Evolutionary conservation across 768 basidiomycete genomes (phyloP).

Genomic region (Leccinum arenicola): DNA sequence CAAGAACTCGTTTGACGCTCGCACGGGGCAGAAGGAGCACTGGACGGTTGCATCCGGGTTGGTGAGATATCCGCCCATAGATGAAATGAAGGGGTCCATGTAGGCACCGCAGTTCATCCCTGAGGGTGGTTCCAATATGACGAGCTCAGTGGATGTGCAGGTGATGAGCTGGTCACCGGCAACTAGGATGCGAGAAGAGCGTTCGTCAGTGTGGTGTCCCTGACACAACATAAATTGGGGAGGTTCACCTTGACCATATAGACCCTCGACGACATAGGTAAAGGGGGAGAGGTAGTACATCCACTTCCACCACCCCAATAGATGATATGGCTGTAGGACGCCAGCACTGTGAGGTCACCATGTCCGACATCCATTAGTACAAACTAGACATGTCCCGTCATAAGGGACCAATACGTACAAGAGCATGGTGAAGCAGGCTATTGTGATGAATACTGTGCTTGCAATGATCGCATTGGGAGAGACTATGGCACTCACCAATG

Average conservation of each 20-base stretch:
- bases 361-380: neutral
- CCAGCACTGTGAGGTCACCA: slow-evolving; percentile 36
- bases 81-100: slow-evolving; percentile 46
- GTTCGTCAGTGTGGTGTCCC: neutral
- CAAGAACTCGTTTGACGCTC: slow-evolving; percentile 46
- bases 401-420: slow-evolving; percentile 34
- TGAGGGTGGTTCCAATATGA: slow-evolving; percentile 48
- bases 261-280: slow-evolving; percentile 50
- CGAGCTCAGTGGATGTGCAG: slow-evolving; percentile 54
- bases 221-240: too few relatives aligned
- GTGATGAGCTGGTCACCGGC: slow-evolving; percentile 41
- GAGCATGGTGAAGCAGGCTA: slow-evolving; percentile 41
- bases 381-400: neutral
- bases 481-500: slow-evolving; percentile 40
- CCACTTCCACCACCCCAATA: slow-evolving; percentile 33
- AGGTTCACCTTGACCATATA: slow-evolving; percentile 27
- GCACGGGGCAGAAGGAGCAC: slow-evolving; percentile 56
- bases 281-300: slow-evolving; percentile 47
- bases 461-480: slow-evolving; percentile 41
- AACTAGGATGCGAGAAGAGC: slow-evolving; percentile 21
- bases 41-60: slow-evolving; percentile 50
- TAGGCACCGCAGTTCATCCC: slow-evolving; percentile 54
- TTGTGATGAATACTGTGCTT: slow-evolving; percentile 34
- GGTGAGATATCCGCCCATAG: slow-evolving; percentile 53
- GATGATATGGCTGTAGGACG: slow-evolving; percentile 44